phyloP scores from a whole-genome alignment of 2,329 filamentous ascomycete genomes.

The Aspergillus glaucus region DNA sequence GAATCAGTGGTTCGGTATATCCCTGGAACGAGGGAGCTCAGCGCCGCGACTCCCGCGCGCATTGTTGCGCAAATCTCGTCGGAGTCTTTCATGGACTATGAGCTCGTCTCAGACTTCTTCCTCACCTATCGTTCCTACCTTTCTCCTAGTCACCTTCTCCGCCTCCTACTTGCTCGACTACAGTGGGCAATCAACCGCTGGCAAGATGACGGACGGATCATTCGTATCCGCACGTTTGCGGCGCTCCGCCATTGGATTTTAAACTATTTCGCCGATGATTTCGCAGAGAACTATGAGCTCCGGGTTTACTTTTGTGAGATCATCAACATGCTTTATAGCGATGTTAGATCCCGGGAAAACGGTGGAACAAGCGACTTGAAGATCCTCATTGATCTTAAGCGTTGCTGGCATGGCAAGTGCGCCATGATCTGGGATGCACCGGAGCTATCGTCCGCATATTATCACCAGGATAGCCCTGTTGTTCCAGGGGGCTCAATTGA shows the following conservation, averaged over 20 bases:
- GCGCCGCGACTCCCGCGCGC: constrained; percentile 81
- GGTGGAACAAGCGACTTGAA: constrained; percentile 64
- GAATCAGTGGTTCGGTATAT: constrained; percentile 77
- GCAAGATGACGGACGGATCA: constrained; percentile 83
- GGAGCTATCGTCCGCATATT: constrained; percentile 54
- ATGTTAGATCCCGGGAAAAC: constrained; percentile 46
- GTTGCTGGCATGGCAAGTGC: constrained; percentile 92
- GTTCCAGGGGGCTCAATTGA: constrained; percentile 65
- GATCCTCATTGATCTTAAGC: constrained; percentile 88
- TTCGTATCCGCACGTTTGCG: constrained; percentile 92
- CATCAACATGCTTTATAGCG: constrained; percentile 59
- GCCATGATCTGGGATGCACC: constrained; percentile 79
- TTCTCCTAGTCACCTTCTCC: constrained; percentile 66
- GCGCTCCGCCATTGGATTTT: constrained; percentile 94
- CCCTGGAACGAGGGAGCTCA: constrained; percentile 63
- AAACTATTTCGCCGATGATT: constrained; percentile 96
- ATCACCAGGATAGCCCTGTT: constrained; percentile 61
- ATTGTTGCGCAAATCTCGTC: constrained; percentile 96
- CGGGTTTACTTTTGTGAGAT: constrained; percentile 72
- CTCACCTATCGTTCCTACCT: constrained; percentile 89
- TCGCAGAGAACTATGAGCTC: constrained; percentile 67
- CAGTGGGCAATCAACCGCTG: constrained; percentile 75
- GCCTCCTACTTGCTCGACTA: constrained; percentile 76
- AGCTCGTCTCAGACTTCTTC: constrained; percentile 95
- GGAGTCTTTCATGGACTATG: constrained; percentile 91